phyloP scores from a whole-genome alignment of 495 filamentous ascomycete species.

The Monascus purpureus region DNA sequence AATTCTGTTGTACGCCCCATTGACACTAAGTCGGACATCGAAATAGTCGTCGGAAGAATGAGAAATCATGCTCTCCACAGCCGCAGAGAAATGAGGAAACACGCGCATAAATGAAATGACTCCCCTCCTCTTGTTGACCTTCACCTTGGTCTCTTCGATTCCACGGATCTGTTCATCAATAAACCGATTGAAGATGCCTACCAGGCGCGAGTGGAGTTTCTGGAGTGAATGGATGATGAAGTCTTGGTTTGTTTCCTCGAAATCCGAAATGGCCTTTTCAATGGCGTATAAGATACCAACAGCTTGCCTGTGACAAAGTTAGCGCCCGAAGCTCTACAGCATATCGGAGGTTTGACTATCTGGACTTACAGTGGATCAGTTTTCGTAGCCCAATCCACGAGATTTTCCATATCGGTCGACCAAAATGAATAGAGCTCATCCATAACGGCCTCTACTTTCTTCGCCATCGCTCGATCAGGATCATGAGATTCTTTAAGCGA shows the following conservation, averaged over 20 bases:
- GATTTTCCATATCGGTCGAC: slow-evolving; percentile 59
- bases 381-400: slow-evolving; percentile 72
- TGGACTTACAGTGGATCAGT: slow-evolving; percentile 65
- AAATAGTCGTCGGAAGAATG: slow-evolving; percentile 37
- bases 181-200: slow-evolving; percentile 70
- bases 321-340: slow-evolving; percentile 2
- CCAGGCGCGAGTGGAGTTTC: slow-evolving; percentile 63
- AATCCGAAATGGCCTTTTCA: slow-evolving; percentile 58
- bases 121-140: slow-evolving; percentile 94
- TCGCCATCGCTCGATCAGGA: slow-evolving; percentile 68
- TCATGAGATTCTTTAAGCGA: slow-evolving; percentile 61
- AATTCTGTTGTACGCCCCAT: slow-evolving; percentile 76
- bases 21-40: slow-evolving; percentile 59
- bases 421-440: slow-evolving; percentile 74
- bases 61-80: slow-evolving; percentile 72
- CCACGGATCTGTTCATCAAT: slow-evolving; percentile 89
- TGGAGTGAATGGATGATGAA: slow-evolving; percentile 69
- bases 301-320: slow-evolving; percentile 50
- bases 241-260: slow-evolving; percentile 83
- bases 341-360: neutral
- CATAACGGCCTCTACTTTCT: slow-evolving; percentile 69
- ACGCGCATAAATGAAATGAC: slow-evolving; percentile 88
- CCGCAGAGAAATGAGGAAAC: slow-evolving; percentile 71
- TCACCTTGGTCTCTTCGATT: slow-evolving; percentile 98
- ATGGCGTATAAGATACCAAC: slow-evolving; percentile 74